Evolutionary conservation across 208 protist genomes (phyloP), one percentile per base, ranked within the genome.

Genomic region (Trypanosoma congolense): DNA sequence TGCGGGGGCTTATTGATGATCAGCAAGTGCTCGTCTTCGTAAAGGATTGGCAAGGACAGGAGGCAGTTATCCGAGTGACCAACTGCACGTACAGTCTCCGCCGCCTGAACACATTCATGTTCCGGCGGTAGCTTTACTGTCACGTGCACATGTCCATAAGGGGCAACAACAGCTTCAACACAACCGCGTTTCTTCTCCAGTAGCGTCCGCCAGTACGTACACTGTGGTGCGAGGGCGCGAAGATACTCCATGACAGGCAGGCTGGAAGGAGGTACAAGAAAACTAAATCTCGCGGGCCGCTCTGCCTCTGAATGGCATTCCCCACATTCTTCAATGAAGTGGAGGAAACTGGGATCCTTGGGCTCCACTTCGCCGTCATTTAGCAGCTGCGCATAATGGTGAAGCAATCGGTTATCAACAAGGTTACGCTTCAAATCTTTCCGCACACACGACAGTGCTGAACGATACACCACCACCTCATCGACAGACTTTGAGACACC

Each of bases 291-390:
- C 1, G 21, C 29, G 0, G 87, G 87, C 2, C 59, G 48, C 22
- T 86, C 79, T 18, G 31, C 51, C 16, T 47, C 29, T 16, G 44
- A 46, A 56, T 93, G 77, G 50, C 73, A 89, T 57, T 93, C 82
- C 0, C 87, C 87, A 55, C 87, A 93, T 54, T 89, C 82, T 47
- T 93, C 87, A 18, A 93, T 29, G 55, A 89, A 93, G 25, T 75
- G 48, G 3, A 69, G 10, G 56, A 93, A 93, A 42, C 69, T 79
- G 10, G 47, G 35, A 49, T 87, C 61, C 1, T 60, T 28, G 1
- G 72, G 50, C 12, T 72, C 66, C 5, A 93, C 22, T 19, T 83
- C 59, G 2, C 75, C 80, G 1, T 51, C 45, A 10, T 43, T 62
- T 10, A 93, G 66, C 3, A 80, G 66, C 4, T 22, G n/a, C 2